Conservation (phyloP, 345 rosid genomes). For the Populus simonii region DNA sequence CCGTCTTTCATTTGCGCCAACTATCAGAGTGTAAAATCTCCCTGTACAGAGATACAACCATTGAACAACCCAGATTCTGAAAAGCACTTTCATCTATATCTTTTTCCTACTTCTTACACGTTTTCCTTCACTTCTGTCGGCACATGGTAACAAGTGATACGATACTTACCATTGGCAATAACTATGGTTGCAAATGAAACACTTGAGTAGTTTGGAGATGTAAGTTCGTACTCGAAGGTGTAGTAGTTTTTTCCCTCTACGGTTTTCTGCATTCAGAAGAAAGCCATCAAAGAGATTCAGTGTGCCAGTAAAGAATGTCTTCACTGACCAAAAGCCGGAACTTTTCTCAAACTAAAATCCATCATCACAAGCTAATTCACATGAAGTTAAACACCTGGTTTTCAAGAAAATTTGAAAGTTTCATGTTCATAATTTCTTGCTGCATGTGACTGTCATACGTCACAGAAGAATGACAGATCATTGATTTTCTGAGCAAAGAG, state of each 20-base stretch:
- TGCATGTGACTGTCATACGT: not conserved
- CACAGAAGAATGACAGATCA: not conserved
- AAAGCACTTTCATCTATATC: not conserved
- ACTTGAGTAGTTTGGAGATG: slow-evolving; percentile 63
- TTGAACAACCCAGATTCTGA: not conserved
- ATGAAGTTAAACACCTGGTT: not conserved
- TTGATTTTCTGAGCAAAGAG: not conserved
- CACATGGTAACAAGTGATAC: not conserved
- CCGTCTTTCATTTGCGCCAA: slow-evolving; percentile 22
- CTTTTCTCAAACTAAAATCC: not conserved
- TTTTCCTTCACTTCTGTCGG: not conserved
- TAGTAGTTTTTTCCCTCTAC: slow-evolving; percentile 72
- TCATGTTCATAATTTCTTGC: not conserved
- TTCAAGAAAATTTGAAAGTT: not conserved
- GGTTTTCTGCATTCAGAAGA: slow-evolving; percentile 46
- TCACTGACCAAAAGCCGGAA: not conserved
- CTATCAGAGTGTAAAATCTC: slow-evolving; percentile 14
- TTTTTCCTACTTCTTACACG: not conserved
- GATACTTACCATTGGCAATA: slow-evolving; percentile 16
- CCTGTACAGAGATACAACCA: not conserved
- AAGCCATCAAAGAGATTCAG: not conserved
- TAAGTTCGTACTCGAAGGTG: slow-evolving; percentile 69
- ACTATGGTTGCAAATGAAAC: slow-evolving; percentile 73
- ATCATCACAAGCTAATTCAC: not conserved
- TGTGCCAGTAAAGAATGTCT: not conserved